Evolutionary conservation across 1,139 yeast genomes (phyloP).

Genomic region (Scheffersomyces parashehatae): DNA sequence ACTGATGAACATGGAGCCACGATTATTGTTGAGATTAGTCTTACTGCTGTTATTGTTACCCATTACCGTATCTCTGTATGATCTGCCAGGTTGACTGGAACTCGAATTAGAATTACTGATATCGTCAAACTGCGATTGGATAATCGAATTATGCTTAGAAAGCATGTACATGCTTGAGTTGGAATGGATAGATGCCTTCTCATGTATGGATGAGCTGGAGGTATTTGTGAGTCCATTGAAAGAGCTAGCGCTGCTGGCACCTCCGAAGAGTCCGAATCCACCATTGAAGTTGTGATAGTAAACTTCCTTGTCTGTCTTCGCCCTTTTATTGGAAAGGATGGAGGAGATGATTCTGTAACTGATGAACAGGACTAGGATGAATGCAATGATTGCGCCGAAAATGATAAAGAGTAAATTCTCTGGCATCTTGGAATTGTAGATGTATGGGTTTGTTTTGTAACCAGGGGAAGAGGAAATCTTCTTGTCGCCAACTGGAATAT

Average conservation of each 20-base stretch:
- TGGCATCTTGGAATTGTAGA: constrained; percentile 24
- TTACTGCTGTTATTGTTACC: constrained; percentile 3
- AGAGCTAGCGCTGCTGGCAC: constrained; percentile 1
- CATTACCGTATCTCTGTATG: constrained; percentile 18
- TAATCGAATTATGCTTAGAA: constrained; percentile 8
- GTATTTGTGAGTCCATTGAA: constrained; percentile 7
- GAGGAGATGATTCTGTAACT: constrained; percentile 24
- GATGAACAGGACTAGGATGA: constrained; percentile 22
- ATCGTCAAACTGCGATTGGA: constrained; percentile 1
- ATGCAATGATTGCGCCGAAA: constrained; percentile 37
- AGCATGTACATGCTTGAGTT: constrained; percentile 8
- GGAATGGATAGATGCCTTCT: constrained; percentile 14
- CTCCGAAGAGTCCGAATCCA: not conserved
- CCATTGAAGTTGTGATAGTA: constrained; percentile 20
- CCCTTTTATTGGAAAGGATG: constrained; percentile 25
- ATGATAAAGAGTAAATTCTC: constrained; percentile 45
- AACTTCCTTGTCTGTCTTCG: constrained; percentile 40
- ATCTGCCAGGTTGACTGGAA: constrained; percentile 15
- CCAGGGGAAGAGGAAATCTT: not conserved
- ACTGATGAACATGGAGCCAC: constrained; percentile 29
- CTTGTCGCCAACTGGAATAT: constrained; percentile 11
- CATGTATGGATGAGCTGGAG: constrained; percentile 31
- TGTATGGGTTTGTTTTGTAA: constrained; percentile 31
- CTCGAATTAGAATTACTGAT: constrained; percentile 6
- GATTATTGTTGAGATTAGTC: not conserved